A percentile compares a stretch with the other conserved stretches of the same genome.
Conservation (phyloP, 1,284 basidiomycete genomes). For the Fomitiporia mediterranea region DNA sequence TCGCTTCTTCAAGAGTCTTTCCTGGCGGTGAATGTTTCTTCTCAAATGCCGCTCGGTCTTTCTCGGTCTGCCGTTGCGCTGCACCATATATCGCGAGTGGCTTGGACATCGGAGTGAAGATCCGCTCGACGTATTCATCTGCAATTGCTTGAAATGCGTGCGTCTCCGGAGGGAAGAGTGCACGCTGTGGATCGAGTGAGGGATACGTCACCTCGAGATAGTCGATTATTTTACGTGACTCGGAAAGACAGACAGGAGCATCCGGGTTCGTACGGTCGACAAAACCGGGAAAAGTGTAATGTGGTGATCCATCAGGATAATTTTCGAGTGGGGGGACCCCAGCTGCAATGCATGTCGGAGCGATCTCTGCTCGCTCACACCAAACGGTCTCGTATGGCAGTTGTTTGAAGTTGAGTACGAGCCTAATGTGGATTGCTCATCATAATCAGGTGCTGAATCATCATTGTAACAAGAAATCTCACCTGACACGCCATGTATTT, state of each 20-base stretch:
- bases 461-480: neutral
- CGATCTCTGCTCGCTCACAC: slow-evolving; percentile 39
- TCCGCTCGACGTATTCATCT: neutral
- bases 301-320: slow-evolving; percentile 28
- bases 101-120: neutral
- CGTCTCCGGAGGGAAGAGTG: slow-evolving; percentile 6
- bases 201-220: slow-evolving; percentile 12
- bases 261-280: slow-evolving; percentile 5
- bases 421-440: slow-evolving; percentile 22
- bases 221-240: slow-evolving; percentile 6
- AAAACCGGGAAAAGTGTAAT: slow-evolving; percentile 38
- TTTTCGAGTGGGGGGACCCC: slow-evolving; percentile 31
- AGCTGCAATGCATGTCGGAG: slow-evolving; percentile 27
- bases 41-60: neutral
- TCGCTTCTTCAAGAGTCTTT: slow-evolving; percentile 4
- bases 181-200: neutral
- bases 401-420: slow-evolving; percentile 37
- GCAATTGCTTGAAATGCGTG: slow-evolving; percentile 1
- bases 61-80: neutral
- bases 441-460: neutral
- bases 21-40: neutral
- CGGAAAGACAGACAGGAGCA: slow-evolving; percentile 3
- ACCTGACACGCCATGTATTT: slow-evolving; percentile 11
- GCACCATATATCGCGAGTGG: neutral
- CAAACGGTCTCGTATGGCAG: slow-evolving; percentile 39